Conservation (phyloP, 2,329 filamentous ascomycete genomes). For the Geosmithia putterillii region DNA sequence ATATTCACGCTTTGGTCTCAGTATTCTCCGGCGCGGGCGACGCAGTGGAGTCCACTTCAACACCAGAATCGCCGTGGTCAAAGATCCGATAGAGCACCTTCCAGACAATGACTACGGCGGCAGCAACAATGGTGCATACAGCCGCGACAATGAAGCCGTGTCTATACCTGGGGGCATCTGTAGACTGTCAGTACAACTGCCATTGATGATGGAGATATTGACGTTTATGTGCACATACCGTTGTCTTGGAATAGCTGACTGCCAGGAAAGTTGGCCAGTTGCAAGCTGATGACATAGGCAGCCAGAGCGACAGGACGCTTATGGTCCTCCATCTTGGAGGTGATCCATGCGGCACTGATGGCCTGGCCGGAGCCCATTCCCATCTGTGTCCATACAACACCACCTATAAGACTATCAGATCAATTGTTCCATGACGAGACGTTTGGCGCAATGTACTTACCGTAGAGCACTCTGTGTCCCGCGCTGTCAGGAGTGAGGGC, state of each 20-base stretch:
- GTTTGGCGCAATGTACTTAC: conserved; percentile 1
- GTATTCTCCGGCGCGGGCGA: not conserved
- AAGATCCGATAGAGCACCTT: conserved; percentile 15
- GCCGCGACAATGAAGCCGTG: conserved; percentile 12
- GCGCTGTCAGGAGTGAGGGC: conserved; percentile 11
- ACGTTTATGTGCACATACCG: conserved; percentile 7
- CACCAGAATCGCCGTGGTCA: conserved; percentile 12
- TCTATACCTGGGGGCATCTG: conserved; percentile 13
- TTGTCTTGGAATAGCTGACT: conserved; percentile 14
- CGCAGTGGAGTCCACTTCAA: conserved; percentile 13
- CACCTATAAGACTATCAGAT: conserved; percentile 8
- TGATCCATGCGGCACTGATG: conserved; percentile 16
- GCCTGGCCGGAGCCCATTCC: conserved; percentile 17
- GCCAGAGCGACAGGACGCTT: conserved; percentile 14
- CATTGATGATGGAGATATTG: not conserved
- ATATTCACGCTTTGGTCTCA: not conserved
- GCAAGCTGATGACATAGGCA: conserved; percentile 17
- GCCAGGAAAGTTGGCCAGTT: conserved; percentile 15
- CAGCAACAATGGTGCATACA: conserved; percentile 10
- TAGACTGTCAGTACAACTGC: not conserved
- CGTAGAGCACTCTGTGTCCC: conserved; percentile 13
- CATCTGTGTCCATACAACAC: conserved; percentile 17
- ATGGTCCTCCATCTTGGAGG: conserved; percentile 14
- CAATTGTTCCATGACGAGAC: not conserved
- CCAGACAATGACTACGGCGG: conserved; percentile 13